These are phyloP conservation scores for Aspergillus sp. DNA, from an alignment of 2,329 filamentous ascomycete species.

Conservation along the genomic window DNA sequence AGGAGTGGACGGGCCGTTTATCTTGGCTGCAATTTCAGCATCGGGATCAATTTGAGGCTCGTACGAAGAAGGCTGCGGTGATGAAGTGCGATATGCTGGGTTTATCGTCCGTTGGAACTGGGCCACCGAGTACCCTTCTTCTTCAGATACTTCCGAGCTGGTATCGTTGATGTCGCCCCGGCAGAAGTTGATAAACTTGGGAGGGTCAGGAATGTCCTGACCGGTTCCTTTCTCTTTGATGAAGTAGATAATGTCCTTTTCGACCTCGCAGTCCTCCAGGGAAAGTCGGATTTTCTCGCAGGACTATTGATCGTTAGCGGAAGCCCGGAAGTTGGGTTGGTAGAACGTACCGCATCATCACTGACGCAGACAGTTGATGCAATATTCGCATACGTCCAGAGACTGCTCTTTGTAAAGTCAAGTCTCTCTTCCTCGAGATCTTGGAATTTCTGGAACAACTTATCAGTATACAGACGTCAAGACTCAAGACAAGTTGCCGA, in stretches of 20 bases:
- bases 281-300: conserved; percentile 95
- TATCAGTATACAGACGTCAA: conserved; percentile 23
- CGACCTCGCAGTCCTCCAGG: conserved; percentile 92
- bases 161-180: conserved; percentile 75
- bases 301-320: conserved; percentile 51
- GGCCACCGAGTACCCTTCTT: conserved; percentile 95
- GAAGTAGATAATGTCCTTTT: conserved; percentile 87
- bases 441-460: conserved; percentile 76
- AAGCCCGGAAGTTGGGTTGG: neutral
- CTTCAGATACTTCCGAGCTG: conserved; percentile 79
- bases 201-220: conserved; percentile 94
- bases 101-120: conserved; percentile 96
- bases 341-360: conserved; percentile 69
- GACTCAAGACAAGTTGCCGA: neutral
- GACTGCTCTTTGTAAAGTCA: conserved; percentile 94
- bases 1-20: conserved; percentile 52
- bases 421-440: conserved; percentile 96
- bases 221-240: conserved; percentile 88
- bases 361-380: conserved; percentile 96
- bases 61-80: conserved; percentile 88
- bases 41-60: conserved; percentile 90
- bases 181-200: conserved; percentile 98
- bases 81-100: conserved; percentile 91
- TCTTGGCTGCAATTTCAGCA: conserved; percentile 68
- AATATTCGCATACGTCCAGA: conserved; percentile 98